Conservation (phyloP, 2,329 filamentous ascomycete genomes). For the Penicillium sp. region DNA sequence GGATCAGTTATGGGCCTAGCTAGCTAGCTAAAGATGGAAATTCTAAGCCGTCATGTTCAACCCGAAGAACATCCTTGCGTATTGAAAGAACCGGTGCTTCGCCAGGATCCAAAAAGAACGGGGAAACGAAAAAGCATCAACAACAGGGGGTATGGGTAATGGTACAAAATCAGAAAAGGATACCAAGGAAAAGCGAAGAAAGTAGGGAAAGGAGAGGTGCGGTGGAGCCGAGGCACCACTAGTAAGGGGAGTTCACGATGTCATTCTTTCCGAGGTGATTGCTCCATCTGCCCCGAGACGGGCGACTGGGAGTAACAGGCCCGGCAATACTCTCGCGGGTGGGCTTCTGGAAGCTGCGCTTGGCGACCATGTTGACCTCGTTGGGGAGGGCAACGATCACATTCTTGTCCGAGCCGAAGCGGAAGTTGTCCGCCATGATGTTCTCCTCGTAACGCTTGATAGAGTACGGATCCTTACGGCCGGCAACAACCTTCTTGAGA, state of each 20-base stretch:
- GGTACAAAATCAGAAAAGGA: constrained; percentile 18
- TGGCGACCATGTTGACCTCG: constrained; percentile 96
- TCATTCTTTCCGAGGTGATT: constrained; percentile 68
- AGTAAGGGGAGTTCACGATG: constrained; percentile 73
- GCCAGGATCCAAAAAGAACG: constrained; percentile 1
- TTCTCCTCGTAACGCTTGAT: constrained; percentile 96
- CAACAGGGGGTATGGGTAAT: constrained; percentile 32
- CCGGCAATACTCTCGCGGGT: constrained; percentile 89
- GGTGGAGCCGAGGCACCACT: constrained; percentile 9
- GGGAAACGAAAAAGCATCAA: constrained; percentile 13
- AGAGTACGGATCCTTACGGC: constrained; percentile 81
- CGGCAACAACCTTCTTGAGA: constrained; percentile 80
- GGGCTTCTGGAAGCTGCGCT: constrained; percentile 77
- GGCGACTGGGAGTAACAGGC: constrained; percentile 48
- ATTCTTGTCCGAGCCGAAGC: constrained; percentile 94
- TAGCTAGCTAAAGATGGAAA: too few relatives aligned
- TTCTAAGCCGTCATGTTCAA: too few relatives aligned
- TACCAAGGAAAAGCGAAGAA: constrained; percentile 12
- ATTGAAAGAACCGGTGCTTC: neutral
- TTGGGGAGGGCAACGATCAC: constrained; percentile 96
- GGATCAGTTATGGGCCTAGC: too few relatives aligned
- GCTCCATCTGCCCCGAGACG: constrained; percentile 32
- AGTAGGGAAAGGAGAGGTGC: neutral
- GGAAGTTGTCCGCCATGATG: constrained; percentile 98
- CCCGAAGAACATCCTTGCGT: too few relatives aligned